Conservation (phyloP, 495 filamentous ascomycete genomes). For the Penicillium coprophilum region DNA sequence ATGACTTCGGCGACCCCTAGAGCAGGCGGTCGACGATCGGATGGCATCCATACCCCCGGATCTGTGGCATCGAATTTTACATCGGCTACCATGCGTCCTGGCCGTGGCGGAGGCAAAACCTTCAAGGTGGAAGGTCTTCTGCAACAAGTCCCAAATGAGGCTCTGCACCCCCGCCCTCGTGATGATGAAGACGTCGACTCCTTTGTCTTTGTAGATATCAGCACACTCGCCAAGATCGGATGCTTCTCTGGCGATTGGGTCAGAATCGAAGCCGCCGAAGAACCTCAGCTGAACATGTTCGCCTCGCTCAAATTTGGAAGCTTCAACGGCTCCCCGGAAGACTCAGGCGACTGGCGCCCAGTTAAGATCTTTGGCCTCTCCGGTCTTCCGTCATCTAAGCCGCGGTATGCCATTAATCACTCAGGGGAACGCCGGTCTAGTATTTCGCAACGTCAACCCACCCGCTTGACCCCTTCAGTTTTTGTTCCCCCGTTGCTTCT, state of each 20-base stretch:
- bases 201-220: slow-evolving; percentile 83
- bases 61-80: slow-evolving; percentile 86
- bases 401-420: slow-evolving; percentile 53
- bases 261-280: slow-evolving; percentile 70
- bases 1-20: slow-evolving; percentile 71
- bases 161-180: slow-evolving; percentile 79
- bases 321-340: slow-evolving; percentile 46
- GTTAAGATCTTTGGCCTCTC: slow-evolving; percentile 86
- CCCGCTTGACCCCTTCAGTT: slow-evolving; percentile 54
- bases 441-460: slow-evolving; percentile 47
- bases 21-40: slow-evolving; percentile 58
- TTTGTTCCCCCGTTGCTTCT: slow-evolving; percentile 85
- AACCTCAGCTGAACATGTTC: slow-evolving; percentile 57
- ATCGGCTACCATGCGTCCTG: slow-evolving; percentile 69
- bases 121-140: slow-evolving; percentile 82
- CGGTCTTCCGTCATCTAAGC: slow-evolving; percentile 55
- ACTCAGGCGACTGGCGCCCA: slow-evolving; percentile 65
- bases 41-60: slow-evolving; percentile 72
- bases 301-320: slow-evolving; percentile 51
- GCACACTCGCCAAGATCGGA: slow-evolving; percentile 78
- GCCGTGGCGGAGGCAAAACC: slow-evolving; percentile 54
- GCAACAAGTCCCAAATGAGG: slow-evolving; percentile 67
- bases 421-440: slow-evolving; percentile 50
- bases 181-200: slow-evolving; percentile 86
- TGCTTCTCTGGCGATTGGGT: slow-evolving; percentile 99